A percentile compares a stretch with the other conserved stretches of the same genome.
These are phyloP conservation scores for Fusarium chuoi DNA, from an alignment of 2,329 filamentous ascomycete genomes.

Conservation along the genomic window DNA sequence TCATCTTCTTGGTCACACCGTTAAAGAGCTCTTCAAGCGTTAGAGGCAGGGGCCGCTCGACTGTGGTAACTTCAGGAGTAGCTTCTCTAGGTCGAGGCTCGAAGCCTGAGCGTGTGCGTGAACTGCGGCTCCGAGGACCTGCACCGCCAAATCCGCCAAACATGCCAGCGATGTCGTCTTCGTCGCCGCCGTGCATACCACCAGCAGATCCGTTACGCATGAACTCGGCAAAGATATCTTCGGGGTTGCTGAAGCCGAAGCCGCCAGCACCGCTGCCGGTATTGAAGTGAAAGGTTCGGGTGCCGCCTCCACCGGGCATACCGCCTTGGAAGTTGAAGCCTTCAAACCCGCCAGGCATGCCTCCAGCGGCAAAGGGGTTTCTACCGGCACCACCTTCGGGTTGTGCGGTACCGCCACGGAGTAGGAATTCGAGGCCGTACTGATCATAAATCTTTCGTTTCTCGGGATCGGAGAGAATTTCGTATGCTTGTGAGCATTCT, in stretches of 20 bases:
- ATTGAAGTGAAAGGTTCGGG: conserved; percentile 73
- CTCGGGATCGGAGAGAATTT: conserved; percentile 96
- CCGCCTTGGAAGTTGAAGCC: conserved; percentile 63
- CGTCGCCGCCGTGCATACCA: conserved; percentile 56
- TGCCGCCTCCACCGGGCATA: conserved; percentile 55
- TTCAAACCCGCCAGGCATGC: conserved; percentile 64
- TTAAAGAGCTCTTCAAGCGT: conserved; percentile 89
- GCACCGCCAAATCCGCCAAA: conserved; percentile 62
- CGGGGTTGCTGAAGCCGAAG: conserved; percentile 86
- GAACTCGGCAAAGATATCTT: conserved; percentile 88
- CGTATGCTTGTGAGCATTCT: conserved; percentile 96
- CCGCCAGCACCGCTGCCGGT: conserved; percentile 65
- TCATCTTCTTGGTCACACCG: conserved; percentile 95
- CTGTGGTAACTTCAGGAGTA: conserved; percentile 88
- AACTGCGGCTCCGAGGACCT: conserved; percentile 51
- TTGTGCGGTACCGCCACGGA: conserved; percentile 79
- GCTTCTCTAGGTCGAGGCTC: conserved; percentile 45
- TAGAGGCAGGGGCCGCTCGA: conserved; percentile 84
- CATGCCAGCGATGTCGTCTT: conserved; percentile 64
- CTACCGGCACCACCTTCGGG: conserved; percentile 68
- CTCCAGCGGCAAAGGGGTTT: conserved; percentile 67
- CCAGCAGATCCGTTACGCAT: conserved; percentile 63
- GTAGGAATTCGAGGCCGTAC: conserved; percentile 91
- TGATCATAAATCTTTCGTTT: conserved; percentile 97
- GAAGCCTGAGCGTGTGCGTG: conserved; percentile 56